These are phyloP conservation scores for Kuraishia capsulata DNA, from an alignment of 805 yeast genomes.

Conservation along the genomic window DNA sequence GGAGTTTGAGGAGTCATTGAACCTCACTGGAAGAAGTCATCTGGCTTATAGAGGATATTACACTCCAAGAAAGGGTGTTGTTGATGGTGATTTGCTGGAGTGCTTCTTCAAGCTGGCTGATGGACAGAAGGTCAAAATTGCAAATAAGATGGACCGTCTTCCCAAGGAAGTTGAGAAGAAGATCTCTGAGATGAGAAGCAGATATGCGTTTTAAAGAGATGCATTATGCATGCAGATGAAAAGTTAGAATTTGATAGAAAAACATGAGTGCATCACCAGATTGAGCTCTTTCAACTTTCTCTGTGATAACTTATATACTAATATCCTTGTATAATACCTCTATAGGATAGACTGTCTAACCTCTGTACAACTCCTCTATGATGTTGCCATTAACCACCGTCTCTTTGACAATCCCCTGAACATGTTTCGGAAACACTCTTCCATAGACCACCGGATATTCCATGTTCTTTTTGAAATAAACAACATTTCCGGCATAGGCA, in stretches of 20 bases:
- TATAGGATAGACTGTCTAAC: no score
- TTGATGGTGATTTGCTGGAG: conserved; percentile 88
- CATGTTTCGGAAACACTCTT: conserved; percentile 52
- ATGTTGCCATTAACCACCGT: conserved; percentile 40
- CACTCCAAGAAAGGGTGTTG: conserved; percentile 64
- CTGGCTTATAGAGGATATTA: conserved; percentile 67
- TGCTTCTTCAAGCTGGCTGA: conserved; percentile 28
- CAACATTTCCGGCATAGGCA: conserved; percentile 75
- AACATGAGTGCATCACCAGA: no score
- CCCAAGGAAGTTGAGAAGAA: conserved; percentile 42
- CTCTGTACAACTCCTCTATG: conserved; percentile 50
- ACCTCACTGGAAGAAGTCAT: conserved; percentile 60
- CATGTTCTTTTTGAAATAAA: conserved; percentile 39
- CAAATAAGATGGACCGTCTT: conserved; percentile 32
- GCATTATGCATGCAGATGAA: neutral
- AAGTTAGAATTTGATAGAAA: no score
- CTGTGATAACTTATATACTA: neutral
- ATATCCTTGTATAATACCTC: neutral
- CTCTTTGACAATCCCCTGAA: conserved; percentile 56
- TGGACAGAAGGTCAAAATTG: conserved; percentile 26
- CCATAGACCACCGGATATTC: conserved; percentile 71
- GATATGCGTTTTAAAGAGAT: conserved; percentile 22
- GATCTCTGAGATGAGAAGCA: conserved; percentile 40
- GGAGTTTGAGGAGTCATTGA: conserved; percentile 18
- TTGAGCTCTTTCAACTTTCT: no score